Evolutionary conservation across 495 filamentous ascomycete species (phyloP), one percentile per base, ranked within the genome.

Genomic region (Jackrogersella multiformis): DNA sequence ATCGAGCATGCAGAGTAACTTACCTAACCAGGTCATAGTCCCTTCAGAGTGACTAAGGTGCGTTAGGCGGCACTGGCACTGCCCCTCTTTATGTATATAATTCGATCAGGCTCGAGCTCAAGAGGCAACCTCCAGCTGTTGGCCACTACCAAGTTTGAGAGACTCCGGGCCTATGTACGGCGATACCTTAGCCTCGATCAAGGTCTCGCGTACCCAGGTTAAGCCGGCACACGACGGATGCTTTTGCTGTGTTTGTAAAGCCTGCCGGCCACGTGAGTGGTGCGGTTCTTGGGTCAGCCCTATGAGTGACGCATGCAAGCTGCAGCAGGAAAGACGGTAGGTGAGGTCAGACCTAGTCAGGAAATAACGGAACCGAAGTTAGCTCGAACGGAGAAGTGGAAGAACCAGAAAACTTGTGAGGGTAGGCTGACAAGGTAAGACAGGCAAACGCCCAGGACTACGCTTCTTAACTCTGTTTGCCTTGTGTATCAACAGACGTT

Each of bases 1-100:
- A 48, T 46, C 46, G 10, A 35, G 18, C 30, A 45, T 53, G 56
- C 26, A 56, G 10, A 39, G 23, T 15, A 62, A 65, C 67, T 65
- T 62, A 70, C 67, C 56, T 60, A 48, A 58, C 67, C 44, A 70
- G 61, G 45, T 65, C 67, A 70, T 70, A 65, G 30, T 69, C 61
- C 56, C 55, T 56, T 48, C 21, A 46, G 26, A 46, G 34, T 46
- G 18, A 44, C 38, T 38, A 42, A 61, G n/a, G 35, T 9, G 41
- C 42, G 30, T 52, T 51, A n/a, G 34, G 42, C 46, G 26, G 18
- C 48, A 48, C 49, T 24, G 49, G 48, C 26, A 24, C 36, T 44
- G 55, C 39, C 48, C 41, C 42, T 46, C 59, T 38, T 20, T 60
- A 58, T 69, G 46, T 60, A 64, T 48, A 30, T 38, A 26, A 15